These are phyloP conservation scores for Aspergillus sp. DNA, from an alignment of 2,329 filamentous ascomycete species.

Conservation along the genomic window DNA sequence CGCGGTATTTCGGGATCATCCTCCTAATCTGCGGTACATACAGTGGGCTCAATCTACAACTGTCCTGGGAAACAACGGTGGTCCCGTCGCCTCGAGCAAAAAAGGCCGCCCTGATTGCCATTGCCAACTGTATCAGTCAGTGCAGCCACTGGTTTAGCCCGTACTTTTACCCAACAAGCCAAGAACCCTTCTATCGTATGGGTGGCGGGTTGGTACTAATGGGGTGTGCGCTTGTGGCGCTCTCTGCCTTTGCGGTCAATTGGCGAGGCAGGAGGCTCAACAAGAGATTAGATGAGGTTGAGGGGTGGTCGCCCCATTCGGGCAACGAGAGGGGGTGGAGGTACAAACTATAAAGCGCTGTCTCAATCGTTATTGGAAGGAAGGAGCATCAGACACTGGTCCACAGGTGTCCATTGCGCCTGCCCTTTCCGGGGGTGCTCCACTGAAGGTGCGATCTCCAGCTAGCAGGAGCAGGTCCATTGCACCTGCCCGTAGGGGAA, in stretches of 20 bases:
- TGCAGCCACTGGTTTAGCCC: conserved; percentile 14
- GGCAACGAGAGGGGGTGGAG: neutral
- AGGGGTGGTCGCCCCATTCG: neutral
- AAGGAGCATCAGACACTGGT: too few relatives aligned
- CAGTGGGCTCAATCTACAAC: conserved; percentile 14
- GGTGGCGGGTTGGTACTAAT: conserved; percentile 8
- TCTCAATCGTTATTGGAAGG: too few relatives aligned
- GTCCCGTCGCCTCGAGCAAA: conserved; percentile 11
- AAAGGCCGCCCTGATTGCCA: conserved; percentile 13
- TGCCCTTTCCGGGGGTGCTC: too few relatives aligned
- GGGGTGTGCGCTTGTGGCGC: conserved; percentile 5
- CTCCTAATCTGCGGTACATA: conserved; percentile 11
- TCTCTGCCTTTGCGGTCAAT: neutral
- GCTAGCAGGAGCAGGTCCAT: too few relatives aligned
- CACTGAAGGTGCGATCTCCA: too few relatives aligned
- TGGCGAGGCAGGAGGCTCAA: conserved; percentile 7
- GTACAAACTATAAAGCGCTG: neutral
- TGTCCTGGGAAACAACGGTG: conserved; percentile 16
- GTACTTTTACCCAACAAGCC: conserved; percentile 9
- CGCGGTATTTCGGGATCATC: conserved; percentile 13
- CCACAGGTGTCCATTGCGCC: too few relatives aligned
- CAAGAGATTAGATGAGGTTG: conserved; percentile 5
- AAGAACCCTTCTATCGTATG: conserved; percentile 10
- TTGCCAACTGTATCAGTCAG: conserved; percentile 15
- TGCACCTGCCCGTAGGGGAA: too few relatives aligned